A percentile compares a stretch with the other conserved stretches of the same genome.
These are phyloP conservation scores for Bromus sterilis DNA, from an alignment of 176 grass and related monocot genomes.

Conservation along the genomic window DNA sequence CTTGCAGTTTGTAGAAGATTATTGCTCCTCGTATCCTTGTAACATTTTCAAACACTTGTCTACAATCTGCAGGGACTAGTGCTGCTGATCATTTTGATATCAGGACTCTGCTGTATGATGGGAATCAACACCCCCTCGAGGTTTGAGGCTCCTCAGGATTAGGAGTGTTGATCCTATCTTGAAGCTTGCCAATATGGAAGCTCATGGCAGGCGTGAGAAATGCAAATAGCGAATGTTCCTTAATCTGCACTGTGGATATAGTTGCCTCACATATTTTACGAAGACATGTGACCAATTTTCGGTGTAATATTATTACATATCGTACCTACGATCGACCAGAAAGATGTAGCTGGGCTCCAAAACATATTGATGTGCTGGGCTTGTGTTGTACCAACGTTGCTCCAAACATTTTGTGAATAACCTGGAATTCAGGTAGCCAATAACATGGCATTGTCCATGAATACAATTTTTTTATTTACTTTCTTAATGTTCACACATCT, in stretches of 20 bases:
- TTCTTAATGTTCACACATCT: not conserved
- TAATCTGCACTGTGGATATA: constrained; percentile 19
- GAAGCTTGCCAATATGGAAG: not conserved
- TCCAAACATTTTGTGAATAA: not conserved
- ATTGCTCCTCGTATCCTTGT: not conserved
- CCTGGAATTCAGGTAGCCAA: not conserved
- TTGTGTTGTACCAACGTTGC: not conserved
- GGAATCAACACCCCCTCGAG: constrained; percentile 77
- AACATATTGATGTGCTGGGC: not conserved
- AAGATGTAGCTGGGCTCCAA: not conserved
- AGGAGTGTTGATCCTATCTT: constrained; percentile 25
- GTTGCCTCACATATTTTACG: constrained; percentile 4
- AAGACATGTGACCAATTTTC: not conserved
- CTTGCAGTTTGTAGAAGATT: not conserved
- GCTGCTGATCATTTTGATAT: constrained; percentile 88
- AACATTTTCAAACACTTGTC: constrained; percentile 6
- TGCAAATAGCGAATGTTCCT: not conserved
- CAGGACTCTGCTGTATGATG: constrained; percentile 83
- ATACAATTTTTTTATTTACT: not conserved
- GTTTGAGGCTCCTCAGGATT: constrained; percentile 68
- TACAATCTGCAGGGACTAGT: constrained; percentile 64
- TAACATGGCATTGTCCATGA: not conserved
- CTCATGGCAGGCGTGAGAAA: not conserved
- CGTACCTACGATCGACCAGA: not conserved
- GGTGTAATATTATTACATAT: constrained; percentile 9